Conservation (phyloP, 345 rosid genomes). For the Populus deltoides region DNA sequence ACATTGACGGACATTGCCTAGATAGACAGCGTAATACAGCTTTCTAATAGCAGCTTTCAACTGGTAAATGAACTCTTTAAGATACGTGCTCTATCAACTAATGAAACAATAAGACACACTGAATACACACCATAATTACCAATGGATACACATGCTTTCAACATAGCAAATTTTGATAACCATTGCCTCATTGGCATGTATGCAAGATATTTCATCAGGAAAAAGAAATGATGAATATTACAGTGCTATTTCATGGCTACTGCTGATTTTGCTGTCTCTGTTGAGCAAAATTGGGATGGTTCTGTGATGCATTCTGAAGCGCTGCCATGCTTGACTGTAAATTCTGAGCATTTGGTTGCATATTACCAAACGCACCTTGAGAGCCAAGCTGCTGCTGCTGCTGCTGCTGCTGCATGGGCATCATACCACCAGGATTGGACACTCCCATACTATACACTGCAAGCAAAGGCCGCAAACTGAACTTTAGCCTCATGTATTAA, state of each 20-base stretch:
- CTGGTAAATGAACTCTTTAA: background rate
- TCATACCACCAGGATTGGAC: conserved; percentile 60
- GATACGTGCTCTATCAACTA: background rate
- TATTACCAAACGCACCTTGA: conserved; percentile 58
- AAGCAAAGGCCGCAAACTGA: conserved; percentile 15
- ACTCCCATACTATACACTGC: conserved; percentile 82
- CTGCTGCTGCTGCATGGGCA: conserved; percentile 55
- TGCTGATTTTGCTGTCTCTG: conserved; percentile 85
- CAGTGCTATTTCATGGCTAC: conserved; percentile 22
- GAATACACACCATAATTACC: background rate
- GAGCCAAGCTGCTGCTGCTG: conserved; percentile 63
- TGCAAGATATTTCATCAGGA: background rate
- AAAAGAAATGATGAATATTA: background rate
- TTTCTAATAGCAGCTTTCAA: background rate
- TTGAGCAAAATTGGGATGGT: conserved; percentile 51
- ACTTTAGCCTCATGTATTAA: background rate
- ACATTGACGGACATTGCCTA: background rate
- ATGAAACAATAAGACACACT: background rate
- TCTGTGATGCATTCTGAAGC: conserved; percentile 61
- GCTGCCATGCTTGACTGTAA: conserved; percentile 66
- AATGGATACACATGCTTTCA: background rate
- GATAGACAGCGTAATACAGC: background rate
- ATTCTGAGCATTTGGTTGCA: conserved; percentile 64
- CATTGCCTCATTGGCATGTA: background rate
- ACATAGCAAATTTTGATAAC: background rate